Evolutionary conservation across 2,329 filamentous ascomycete species (phyloP).

Genomic region (Pestalotiopsis sp.): DNA sequence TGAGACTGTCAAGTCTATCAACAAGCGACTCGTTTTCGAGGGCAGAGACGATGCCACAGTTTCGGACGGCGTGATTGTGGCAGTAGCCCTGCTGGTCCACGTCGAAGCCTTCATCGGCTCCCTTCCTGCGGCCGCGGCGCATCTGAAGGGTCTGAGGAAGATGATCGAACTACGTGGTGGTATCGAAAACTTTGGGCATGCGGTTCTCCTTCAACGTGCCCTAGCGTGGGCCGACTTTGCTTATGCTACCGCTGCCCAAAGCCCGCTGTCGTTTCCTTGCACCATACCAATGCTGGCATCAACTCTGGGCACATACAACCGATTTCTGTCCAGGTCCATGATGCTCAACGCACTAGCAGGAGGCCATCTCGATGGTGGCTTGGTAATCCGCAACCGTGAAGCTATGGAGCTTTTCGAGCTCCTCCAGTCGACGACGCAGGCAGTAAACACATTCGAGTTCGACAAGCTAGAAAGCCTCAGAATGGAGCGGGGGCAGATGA

Average conservation of each 20-base stretch:
- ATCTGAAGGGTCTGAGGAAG: slow-evolving; percentile 31
- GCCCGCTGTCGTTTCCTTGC: slow-evolving; percentile 30
- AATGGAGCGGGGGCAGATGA: slow-evolving; percentile 27
- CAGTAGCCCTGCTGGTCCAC: slow-evolving; percentile 32
- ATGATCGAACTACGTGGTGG: slow-evolving; percentile 33
- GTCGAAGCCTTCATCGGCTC: slow-evolving; percentile 33
- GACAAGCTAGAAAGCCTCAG: slow-evolving; percentile 27
- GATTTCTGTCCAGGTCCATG: slow-evolving; percentile 26
- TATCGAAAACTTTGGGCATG: slow-evolving; percentile 30
- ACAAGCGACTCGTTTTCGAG: slow-evolving; percentile 31
- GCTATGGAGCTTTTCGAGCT: slow-evolving; percentile 29
- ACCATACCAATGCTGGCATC: slow-evolving; percentile 28
- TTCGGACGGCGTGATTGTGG: slow-evolving; percentile 31
- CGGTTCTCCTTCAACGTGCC: slow-evolving; percentile 30
- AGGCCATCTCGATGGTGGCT: slow-evolving; percentile 14
- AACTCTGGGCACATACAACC: slow-evolving; percentile 26
- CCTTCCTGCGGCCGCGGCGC: slow-evolving; percentile 27
- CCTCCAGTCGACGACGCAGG: slow-evolving; percentile 27
- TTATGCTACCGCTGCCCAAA: slow-evolving; percentile 29
- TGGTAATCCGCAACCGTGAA: slow-evolving; percentile 26
- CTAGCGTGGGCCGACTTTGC: slow-evolving; percentile 35
- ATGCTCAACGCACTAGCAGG: slow-evolving; percentile 18
- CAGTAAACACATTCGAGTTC: slow-evolving; percentile 32
- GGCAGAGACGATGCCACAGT: slow-evolving; percentile 27
- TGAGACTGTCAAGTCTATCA: slow-evolving; percentile 32